phyloP scores from a whole-genome alignment of 768 basidiomycete genomes.

The Hygrophoropsis aurantiaca region DNA sequence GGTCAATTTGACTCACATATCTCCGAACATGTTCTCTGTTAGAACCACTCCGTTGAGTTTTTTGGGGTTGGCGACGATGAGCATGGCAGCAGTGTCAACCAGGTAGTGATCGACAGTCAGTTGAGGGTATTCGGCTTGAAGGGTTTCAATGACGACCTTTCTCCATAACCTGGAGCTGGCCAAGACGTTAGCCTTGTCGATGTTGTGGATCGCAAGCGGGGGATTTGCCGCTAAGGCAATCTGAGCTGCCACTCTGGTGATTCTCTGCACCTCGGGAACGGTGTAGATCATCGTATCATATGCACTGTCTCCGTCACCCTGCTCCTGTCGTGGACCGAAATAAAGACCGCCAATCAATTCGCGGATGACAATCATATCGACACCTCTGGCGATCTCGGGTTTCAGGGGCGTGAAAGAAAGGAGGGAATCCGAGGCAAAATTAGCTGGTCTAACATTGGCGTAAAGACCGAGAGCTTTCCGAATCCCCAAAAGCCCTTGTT shows the following conservation, averaged over 20 bases:
- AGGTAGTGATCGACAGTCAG: conserved; percentile 86
- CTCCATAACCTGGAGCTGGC: conserved; percentile 94
- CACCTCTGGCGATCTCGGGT: conserved; percentile 76
- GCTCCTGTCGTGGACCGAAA: conserved; percentile 92
- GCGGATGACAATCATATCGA: conserved; percentile 90
- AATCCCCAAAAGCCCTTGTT: conserved; percentile 83
- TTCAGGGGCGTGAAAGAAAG: conserved; percentile 87
- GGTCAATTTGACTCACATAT: conserved; percentile 70
- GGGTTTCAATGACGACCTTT: conserved; percentile 84
- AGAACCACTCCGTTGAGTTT: conserved; percentile 95
- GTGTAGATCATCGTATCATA: conserved; percentile 96
- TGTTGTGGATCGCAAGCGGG: conserved; percentile 84
- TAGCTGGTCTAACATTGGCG: conserved; percentile 97
- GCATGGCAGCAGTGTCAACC: conserved; percentile 95
- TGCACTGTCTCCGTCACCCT: conserved; percentile 67
- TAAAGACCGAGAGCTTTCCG: conserved; percentile 94
- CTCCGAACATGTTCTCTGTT: conserved; percentile 95
- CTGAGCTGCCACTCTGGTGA: conserved; percentile 93
- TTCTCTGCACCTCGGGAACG: conserved; percentile 86
- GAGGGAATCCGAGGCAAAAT: conserved; percentile 90
- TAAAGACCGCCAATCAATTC: conserved; percentile 97
- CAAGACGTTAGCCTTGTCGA: conserved; percentile 99
- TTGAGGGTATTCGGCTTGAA: conserved; percentile 85
- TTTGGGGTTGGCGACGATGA: conserved; percentile 84
- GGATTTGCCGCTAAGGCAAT: conserved; percentile 83